phyloP scores from a whole-genome alignment of 495 filamentous ascomycete species.

The Neurospora hispaniola region DNA sequence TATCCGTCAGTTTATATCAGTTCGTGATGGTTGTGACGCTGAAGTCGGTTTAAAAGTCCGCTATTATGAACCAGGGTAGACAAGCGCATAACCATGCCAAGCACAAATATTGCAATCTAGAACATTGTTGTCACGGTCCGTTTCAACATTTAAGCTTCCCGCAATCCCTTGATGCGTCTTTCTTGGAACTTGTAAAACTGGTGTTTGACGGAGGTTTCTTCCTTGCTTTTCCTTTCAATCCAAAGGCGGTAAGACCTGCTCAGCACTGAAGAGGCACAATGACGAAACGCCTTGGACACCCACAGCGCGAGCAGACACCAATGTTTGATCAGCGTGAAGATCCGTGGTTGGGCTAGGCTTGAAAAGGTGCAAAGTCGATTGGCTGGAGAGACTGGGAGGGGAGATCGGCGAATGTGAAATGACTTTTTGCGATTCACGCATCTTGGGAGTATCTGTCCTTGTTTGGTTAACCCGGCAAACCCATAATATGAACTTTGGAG shows the following conservation, averaged over 20 bases:
- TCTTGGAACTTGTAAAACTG: not conserved
- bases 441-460: not conserved
- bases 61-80: not conserved
- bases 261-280: not conserved
- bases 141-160: not conserved
- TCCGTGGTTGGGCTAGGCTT: not conserved
- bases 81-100: not conserved
- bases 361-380: not conserved
- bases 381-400: not conserved
- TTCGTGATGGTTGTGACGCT: not conserved
- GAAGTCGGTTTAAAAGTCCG: not conserved
- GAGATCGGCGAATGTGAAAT: not conserved
- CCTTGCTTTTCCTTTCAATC: not conserved
- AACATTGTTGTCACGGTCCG: not conserved
- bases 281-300: not conserved
- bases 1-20: not conserved
- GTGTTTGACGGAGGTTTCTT: not conserved
- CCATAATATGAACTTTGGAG: not conserved
- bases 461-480: not conserved
- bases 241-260: not conserved
- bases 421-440: not conserved
- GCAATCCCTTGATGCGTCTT: not conserved
- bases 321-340: not conserved
- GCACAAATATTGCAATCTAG: not conserved
- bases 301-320: not conserved